These are phyloP conservation scores for Rheum nobile DNA, from an alignment of 148 eudicot species.

Conservation along the genomic window DNA sequence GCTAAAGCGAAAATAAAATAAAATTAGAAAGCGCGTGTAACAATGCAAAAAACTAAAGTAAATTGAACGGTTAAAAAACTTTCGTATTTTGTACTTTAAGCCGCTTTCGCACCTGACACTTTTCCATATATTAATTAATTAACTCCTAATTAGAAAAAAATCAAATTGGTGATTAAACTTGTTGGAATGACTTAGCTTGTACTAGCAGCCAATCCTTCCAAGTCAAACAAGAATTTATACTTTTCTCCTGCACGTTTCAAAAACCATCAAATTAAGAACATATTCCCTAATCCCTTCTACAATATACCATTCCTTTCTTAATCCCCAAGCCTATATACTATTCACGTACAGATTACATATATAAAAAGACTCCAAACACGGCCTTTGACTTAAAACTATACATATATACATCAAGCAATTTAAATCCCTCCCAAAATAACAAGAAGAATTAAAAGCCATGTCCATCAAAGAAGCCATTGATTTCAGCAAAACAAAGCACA, in stretches of 20 bases:
- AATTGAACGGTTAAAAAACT: too few species aligned
- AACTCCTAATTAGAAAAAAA: too few species aligned
- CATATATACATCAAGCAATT: neutral
- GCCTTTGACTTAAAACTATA: neutral
- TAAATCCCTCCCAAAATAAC: neutral
- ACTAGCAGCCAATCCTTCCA: neutral
- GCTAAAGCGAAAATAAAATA: too few species aligned
- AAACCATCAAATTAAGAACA: neutral
- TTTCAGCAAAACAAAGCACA: neutral
- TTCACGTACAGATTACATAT: neutral
- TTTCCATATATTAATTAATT: too few species aligned
- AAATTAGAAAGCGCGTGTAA: too few species aligned
- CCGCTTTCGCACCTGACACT: too few species aligned
- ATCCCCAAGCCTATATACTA: neutral
- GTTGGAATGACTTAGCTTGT: too few species aligned
- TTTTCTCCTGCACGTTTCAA: slow-evolving; percentile 2
- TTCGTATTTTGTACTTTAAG: too few species aligned
- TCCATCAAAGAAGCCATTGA: slow-evolving; percentile 14
- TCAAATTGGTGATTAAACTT: too few species aligned
- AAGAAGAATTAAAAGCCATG: slow-evolving; percentile 1
- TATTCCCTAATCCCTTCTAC: neutral
- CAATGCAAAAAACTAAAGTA: too few species aligned
- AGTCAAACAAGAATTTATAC: neutral
- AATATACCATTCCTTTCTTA: neutral
- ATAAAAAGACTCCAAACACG: neutral